Evolutionary conservation across 306 rosid genomes (phyloP), one percentile per base, ranked within the genome.

Genomic region (Cucurbita pepo): DNA sequence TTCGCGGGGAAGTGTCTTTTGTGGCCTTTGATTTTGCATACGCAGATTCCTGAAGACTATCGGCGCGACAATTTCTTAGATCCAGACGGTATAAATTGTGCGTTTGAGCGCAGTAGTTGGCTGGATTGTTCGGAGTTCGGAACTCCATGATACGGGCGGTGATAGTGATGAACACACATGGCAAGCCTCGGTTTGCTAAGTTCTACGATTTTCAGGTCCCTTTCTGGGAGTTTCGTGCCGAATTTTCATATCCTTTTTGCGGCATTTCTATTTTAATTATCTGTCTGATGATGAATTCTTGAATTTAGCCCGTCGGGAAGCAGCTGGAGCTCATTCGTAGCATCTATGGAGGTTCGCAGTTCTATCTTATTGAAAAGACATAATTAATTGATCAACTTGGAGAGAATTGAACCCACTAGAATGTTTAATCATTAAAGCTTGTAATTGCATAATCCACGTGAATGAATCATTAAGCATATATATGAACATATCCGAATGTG

Each of bases 171-270:
- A 94, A 89, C 83, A 94, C 96, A 43, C 91, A 69, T 77, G 99
- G 96, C 74, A 94, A 87, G 82, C 96, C 97, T 76, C 96, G 99
- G 65, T 89, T 94, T 61, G 79, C 95, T 59, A 94, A 91, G 76
- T 89, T 94, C 79, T 91, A 94, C 70, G 92, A 94, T 79, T 84
- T 78, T 83, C 78, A 52, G 97, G 99, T 94, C 63, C 25, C 43
- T 80, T 64, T 75, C 69, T 79, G 54, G 21, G 44, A 56, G 61
- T 76, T 13, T 44, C 30, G 4, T n/a, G 56, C 14, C 47, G 4
- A 44, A 12, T 5, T 25, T 22, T 71, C 10, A 0, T 12, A 12
- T 60, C 56, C 44, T 13, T 30, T 50, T 62, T 30, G 44, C 25
- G 55, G 71, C 72, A 10, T 6, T 69, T 75, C 71, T 41, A 18